Evolutionary conservation across 2,329 filamentous ascomycete species (phyloP).

Genomic region (Aschersonia sp.): DNA sequence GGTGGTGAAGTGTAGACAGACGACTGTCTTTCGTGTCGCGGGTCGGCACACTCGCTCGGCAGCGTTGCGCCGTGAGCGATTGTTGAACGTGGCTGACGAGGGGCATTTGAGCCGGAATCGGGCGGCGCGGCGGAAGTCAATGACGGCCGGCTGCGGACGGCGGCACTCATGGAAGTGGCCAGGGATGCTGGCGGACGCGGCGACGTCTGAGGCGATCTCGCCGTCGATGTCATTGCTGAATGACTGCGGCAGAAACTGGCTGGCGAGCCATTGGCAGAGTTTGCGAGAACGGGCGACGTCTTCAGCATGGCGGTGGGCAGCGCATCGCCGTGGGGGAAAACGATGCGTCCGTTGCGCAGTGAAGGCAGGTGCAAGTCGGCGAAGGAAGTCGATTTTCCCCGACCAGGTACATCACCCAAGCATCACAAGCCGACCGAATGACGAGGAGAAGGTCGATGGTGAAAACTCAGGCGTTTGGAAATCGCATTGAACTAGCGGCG

Average conservation of each 20-base stretch:
- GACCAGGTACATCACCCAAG: no score
- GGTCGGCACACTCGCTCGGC: background rate
- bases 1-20: background rate
- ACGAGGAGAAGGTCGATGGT: no score
- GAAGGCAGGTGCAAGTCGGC: no score
- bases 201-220: conserved; percentile 11
- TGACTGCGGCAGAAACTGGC: conserved; percentile 24
- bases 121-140: conserved; percentile 8
- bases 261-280: conserved; percentile 38
- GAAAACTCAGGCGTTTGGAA: no score
- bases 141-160: conserved; percentile 4
- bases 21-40: background rate
- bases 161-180: background rate
- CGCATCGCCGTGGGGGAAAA: conserved; percentile 23
- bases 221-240: conserved; percentile 2
- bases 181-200: conserved; percentile 10
- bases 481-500: no score
- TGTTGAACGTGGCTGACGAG: conserved; percentile 6
- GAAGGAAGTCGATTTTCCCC: background rate
- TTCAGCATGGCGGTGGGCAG: conserved; percentile 44
- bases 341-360: no score
- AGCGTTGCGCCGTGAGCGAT: background rate
- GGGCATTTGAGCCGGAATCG: conserved; percentile 4
- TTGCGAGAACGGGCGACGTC: conserved; percentile 37
- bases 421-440: no score